Evolutionary conservation across 176 grass and related monocot species (phyloP).

Genomic region (Pharus latifolius): DNA sequence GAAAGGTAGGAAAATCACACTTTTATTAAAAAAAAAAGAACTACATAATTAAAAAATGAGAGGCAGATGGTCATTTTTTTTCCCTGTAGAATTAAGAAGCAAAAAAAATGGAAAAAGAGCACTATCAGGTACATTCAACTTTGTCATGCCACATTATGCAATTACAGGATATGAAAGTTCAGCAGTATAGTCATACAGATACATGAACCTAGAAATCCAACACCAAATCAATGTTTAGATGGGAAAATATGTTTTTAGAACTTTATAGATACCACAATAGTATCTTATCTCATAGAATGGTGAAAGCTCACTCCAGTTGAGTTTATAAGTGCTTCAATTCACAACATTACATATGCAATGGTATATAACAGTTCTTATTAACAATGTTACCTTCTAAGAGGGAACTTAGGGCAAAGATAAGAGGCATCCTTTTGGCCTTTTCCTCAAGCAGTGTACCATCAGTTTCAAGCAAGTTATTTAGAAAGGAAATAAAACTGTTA

Average conservation of each 20-base stretch:
- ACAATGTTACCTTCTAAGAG: constrained; percentile 61
- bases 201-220: background rate
- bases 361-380: background rate
- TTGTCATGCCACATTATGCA: background rate
- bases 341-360: too few species aligned
- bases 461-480: constrained; percentile 35
- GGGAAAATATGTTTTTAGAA: too few species aligned
- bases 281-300: too few species aligned
- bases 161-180: background rate
- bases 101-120: background rate
- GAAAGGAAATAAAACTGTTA: constrained; percentile 51
- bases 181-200: background rate
- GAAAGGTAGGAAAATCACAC: background rate
- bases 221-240: background rate
- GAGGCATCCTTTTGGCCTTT: constrained; percentile 49
- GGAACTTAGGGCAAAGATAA: constrained; percentile 54
- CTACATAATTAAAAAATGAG: background rate
- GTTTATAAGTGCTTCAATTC: too few species aligned
- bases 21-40: background rate
- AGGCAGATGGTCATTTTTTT: background rate
- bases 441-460: constrained; percentile 36
- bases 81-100: background rate
- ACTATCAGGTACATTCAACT: background rate
- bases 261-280: too few species aligned
- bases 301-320: too few species aligned